Evolutionary conservation across 345 rosid genomes (phyloP), one percentile per base, ranked within the genome.

Genomic region (Corchorus olitorius): DNA sequence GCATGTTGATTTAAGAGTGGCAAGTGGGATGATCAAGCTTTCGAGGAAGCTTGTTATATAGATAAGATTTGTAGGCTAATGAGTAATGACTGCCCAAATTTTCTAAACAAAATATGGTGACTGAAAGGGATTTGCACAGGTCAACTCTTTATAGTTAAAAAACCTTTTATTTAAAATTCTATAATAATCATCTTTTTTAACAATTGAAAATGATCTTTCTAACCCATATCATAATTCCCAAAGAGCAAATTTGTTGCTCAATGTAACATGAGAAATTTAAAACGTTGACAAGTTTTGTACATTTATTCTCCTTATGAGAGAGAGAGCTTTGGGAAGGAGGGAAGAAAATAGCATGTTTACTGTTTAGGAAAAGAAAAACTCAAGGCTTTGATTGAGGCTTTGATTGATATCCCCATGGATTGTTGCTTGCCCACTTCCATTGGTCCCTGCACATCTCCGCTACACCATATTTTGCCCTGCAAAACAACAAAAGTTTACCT

Each of bases 391-490:
- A 75, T 74, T 85, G 92, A 72, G 87, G 86, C 80, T 89, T 84
- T 49, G 87, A 75, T 74, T 85, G 92, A 86, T 88, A 96, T 43
- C 99, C 99, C 94, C 87, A 86, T 78, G 97, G 98, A 74, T 93
- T 91, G 34, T 84, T 89, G 80, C 87, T 81, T 37, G 92, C 97
- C 98, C 99, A 93, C 15, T 89, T 93, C 99, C 99, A 96, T 43
- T 96, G 99, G 74, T 92, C 97, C 80, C 92, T 84, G 88, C 99
- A 93, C 97, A 96, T 93, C 78, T 93, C 98, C 20, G 79, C 89
- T 1, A 92, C 85, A 56, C 98, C 98, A 84, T 91, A 96, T 80
- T 90, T 89, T 59, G 97, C 97, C 91, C 99, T 96, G 88, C 41
- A 70, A 69, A 20, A 16, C 7, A 35, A 4, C 62, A 27, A 49